Evolutionary conservation across 2,329 filamentous ascomycete species (phyloP), one percentile per base, ranked within the genome.

Genomic region (Penicillium occitanis): DNA sequence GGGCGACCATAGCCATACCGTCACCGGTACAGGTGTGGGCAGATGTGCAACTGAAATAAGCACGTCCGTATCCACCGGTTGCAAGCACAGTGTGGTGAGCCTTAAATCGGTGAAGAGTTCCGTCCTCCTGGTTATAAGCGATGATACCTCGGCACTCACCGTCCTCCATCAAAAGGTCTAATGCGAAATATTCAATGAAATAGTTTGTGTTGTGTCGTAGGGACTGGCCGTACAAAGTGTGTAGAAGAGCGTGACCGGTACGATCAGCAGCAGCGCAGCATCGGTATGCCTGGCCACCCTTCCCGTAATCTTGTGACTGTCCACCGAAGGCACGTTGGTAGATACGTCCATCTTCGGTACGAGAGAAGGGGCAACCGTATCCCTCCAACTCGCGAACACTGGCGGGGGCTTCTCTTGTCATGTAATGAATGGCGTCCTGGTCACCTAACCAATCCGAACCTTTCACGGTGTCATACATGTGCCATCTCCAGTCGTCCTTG

Each of bases 381-480:
- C 97, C 92, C 84, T 98, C 94, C 67, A 98, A 88, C 83, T 97
- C 93, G 77, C 96, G 91, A 73, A 97, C 93, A 72, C 91, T 94
- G 68, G 90, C 89, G 40, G 93, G 93, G 68, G 93, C 93, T 83
- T 97, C 93, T 76, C 93, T 88, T 75, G 93, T 97, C 93, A 97
- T 97, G 85, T 97, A 97, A 83, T 97, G 93, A 77, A 97, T 97
- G 71, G 93, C 93, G 78, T 97, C 93, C 82, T 97, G 93, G 81
- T 97, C 93, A 80, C 93, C 93, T 61, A 97, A 88, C 93, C 93
- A 97, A 85, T 97, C 93, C 71, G 92, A 96, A 71, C 93, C 93
- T 86, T 97, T 97, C 78, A 97, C 93, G 51, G 93, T 97, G 80
- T 97, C 93, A 85, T 97, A 97, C 93, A 97, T 97, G 83, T 97